Conservation (phyloP, 305 asterid genomes). For the Solanum hybrid region DNA sequence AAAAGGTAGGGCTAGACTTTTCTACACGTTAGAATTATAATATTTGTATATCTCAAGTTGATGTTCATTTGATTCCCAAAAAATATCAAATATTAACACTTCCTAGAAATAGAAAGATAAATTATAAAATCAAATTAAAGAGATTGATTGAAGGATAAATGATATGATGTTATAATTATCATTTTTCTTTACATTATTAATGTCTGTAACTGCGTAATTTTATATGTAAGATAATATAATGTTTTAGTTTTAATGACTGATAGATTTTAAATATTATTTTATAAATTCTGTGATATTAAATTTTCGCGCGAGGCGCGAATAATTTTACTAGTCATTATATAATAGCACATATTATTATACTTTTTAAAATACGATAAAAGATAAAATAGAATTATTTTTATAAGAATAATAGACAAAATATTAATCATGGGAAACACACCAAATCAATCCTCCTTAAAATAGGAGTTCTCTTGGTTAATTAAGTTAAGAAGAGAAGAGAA, state of each 20-base stretch:
- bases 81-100: not conserved
- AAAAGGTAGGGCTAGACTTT: no score
- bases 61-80: not conserved
- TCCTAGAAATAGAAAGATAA: no score
- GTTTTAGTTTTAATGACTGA: no score
- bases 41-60: not conserved
- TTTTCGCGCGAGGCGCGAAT: no score
- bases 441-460: not conserved
- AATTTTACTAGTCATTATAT: no score
- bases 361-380: no score
- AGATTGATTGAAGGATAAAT: not conserved
- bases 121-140: not conserved
- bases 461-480: not conserved
- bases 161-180: no score
- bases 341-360: no score
- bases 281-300: no score
- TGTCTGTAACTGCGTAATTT: not conserved
- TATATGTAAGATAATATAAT: not conserved
- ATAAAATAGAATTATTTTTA: not conserved
- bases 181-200: no score
- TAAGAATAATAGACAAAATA: not conserved
- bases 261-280: no score
- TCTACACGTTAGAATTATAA: no score
- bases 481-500: not conserved
- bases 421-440: not conserved